Evolutionary conservation across 345 rosid species (phyloP).

Genomic region (Physaria fendleri): DNA sequence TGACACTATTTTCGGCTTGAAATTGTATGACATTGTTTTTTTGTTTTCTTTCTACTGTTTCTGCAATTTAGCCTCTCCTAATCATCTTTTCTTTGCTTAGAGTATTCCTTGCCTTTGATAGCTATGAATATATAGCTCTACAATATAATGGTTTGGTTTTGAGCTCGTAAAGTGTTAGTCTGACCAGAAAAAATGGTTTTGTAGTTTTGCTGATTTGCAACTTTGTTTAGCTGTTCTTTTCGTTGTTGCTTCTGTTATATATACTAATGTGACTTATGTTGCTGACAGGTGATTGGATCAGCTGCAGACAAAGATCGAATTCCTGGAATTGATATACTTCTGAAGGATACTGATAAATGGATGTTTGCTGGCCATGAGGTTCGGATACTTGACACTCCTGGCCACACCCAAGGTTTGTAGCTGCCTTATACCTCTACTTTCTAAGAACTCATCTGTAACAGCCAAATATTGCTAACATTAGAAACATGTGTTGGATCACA

Average conservation of each 20-base stretch:
- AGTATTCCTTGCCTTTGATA: background rate
- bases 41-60: background rate
- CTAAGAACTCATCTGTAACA: background rate
- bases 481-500: background rate
- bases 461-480: background rate
- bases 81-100: background rate
- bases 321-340: constrained; percentile 85
- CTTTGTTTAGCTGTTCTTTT: background rate
- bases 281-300: constrained; percentile 85
- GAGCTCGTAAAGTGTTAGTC: background rate
- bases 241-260: background rate
- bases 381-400: constrained; percentile 83
- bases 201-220: background rate
- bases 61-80: background rate
- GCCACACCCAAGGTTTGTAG: constrained; percentile 81
- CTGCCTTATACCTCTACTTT: background rate
- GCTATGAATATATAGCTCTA: background rate
- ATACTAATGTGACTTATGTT: constrained; percentile 10
- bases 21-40: background rate
- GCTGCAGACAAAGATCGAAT: constrained; percentile 62
- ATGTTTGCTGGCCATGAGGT: constrained; percentile 99
- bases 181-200: background rate
- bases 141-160: background rate
- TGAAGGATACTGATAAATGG: constrained; percentile 90
- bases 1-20: background rate